A percentile compares a stretch with the other conserved stretches of the same genome.
phyloP scores from a whole-genome alignment of 495 filamentous ascomycete genomes.

The Aspergillus nanangensis region DNA sequence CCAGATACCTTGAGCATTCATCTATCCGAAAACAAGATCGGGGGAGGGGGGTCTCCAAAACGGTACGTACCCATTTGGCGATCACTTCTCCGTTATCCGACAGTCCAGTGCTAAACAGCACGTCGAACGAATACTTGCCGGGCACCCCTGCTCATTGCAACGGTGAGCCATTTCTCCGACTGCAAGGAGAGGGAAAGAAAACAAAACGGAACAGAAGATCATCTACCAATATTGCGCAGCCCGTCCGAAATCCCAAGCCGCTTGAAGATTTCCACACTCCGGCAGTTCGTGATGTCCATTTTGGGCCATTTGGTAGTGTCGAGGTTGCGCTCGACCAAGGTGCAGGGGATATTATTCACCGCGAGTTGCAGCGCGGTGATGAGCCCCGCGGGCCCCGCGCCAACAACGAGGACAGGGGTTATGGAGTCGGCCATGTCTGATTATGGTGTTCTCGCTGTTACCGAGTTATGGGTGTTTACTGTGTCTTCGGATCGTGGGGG shows the following conservation, averaged over 20 bases:
- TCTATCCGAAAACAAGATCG: not conserved
- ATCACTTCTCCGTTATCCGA: constrained; percentile 4
- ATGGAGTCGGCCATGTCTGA: too few species aligned
- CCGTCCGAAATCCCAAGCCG: constrained; percentile 10
- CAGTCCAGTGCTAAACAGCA: not conserved
- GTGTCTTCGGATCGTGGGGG: too few species aligned
- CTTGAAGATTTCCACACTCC: constrained; percentile 12
- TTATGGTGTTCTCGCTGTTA: too few species aligned
- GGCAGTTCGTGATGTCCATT: constrained; percentile 14
- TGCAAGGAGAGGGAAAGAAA: not conserved
- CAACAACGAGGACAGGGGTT: constrained; percentile 4
- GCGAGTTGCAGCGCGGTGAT: not conserved
- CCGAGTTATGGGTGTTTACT: too few species aligned
- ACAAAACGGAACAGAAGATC: not conserved
- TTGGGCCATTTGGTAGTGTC: constrained; percentile 41
- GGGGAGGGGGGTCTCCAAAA: not conserved
- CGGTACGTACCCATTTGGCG: constrained; percentile 7
- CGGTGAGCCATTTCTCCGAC: too few species aligned
- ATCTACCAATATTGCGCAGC: constrained; percentile 2
- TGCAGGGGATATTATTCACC: constrained; percentile 31
- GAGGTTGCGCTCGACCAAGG: constrained; percentile 68
- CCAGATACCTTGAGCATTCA: not conserved
- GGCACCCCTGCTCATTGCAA: too few species aligned
- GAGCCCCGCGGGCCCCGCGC: constrained; percentile 4
- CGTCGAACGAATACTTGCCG: not conserved